Base-by-base conservation (phyloP, 805 yeast species). In the Lachancea fermentati region DNA sequence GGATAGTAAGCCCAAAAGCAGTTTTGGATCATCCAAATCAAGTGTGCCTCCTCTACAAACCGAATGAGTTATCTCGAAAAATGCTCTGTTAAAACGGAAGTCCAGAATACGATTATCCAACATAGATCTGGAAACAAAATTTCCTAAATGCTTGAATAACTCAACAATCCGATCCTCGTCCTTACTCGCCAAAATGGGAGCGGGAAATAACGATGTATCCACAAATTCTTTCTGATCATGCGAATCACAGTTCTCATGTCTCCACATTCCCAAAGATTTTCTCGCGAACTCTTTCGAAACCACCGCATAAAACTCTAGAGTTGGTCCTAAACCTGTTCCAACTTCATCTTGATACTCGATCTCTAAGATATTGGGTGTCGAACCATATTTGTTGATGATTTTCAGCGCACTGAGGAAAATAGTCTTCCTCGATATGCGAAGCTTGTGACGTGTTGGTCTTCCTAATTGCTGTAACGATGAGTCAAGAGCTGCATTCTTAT, bases 311-410 rank as follows among this genome's bases (percentile, higher is more conserved):
- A 93, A 91, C 61, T 91, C 98, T 47, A 89, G 68, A 0, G 98
- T 91, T 3, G 98, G 98, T 0, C 98, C 98, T 33, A 88, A 65
- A 0, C 98, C 98, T 0, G 96, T 81, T n/a, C 97, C 98, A 5
- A 74, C 96, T 58, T 91, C 98, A 48, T 82, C 88, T 47, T 73
- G 78, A 53, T 84, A 91, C 57, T 89, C 96, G 41, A 93, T 79
- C 52, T 91, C 97, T 16, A 91, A 64, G 4, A 85, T 68, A 19
- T 87, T 82, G 1, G 96, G 88, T n/a, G 81, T 72, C 0, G 84
- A 65, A 0, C 93, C 95, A 57, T 86, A 82, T 36, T 76, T 66
- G 32, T 78, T 81, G 60, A 93, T 66, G 2, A 89, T 83, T 52
- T 85, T 85, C 37, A 84, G 61, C 0, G 95, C 94, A 44, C 93